Evolutionary conservation across 768 basidiomycete genomes (phyloP), one percentile per base, ranked within the genome.

Genomic region (Boletus edulis): DNA sequence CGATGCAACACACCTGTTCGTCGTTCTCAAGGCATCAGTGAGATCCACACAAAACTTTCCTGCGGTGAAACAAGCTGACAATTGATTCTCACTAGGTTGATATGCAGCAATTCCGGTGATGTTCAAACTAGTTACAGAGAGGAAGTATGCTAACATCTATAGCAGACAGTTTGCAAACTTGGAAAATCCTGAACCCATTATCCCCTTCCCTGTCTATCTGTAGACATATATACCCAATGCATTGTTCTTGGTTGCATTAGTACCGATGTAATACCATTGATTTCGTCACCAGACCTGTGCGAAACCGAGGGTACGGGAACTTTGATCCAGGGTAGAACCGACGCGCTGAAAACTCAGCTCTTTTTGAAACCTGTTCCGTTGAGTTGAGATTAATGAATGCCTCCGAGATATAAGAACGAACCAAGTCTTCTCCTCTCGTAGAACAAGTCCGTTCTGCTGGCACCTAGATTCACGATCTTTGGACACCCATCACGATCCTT

Each of bases 401-500:
- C 4, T 11, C 2, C 2, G 24, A 22, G 46, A 40, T 5, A 17
- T 34, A 48, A 22, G 81, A 40, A 56, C 65, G 5, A 64, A 89
- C 91, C 91, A 57, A 94, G 74, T 66, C 91, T 82, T 67, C 91
- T 84, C 57, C 92, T 79, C 71, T 95, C 93, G 64, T 94, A 95
- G 80, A 95, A 95, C 43, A 94, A 70, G 70, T 94, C 93, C 45
- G 93, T 96, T 65, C 93, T 80, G 66, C 91, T 91, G 10, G 94
- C 94, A 54, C 94, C 94, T n/a, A 97, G 78, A 68, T 97, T 96
- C 58, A 96, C 93, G 64, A 96, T 94, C 82, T 98, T 98, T 9
- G 94, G 94, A 76, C 97, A 99, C 1, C 97, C 97, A 72, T 99
- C 97, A 35, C 97, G 79, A 64, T 98, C 95, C 68, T 98, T 98